Conservation (phyloP, 2,329 filamentous ascomycete genomes). For the Septoria petroselini region DNA sequence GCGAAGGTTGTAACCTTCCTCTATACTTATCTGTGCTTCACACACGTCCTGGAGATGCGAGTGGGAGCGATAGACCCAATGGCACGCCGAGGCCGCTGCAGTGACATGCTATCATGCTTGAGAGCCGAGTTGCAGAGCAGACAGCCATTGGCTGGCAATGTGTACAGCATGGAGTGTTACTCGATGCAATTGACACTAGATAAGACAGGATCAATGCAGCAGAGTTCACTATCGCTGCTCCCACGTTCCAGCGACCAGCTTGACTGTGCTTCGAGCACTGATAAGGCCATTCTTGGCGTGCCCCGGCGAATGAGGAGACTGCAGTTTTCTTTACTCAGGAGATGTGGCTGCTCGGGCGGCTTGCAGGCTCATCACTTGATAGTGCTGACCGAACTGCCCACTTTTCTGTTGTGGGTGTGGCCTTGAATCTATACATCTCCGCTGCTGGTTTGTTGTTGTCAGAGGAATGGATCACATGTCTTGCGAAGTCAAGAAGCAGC, state of each 20-base stretch:
- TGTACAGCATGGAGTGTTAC: constrained; percentile 2
- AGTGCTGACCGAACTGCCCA: background rate
- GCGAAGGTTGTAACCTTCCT: background rate
- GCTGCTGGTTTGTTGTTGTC: too few relatives aligned
- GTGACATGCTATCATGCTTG: background rate
- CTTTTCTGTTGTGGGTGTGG: too few relatives aligned
- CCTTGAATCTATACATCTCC: too few relatives aligned
- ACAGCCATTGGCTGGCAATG: background rate
- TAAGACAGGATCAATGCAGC: background rate
- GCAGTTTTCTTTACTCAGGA: background rate
- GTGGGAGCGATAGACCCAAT: background rate
- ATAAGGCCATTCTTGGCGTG: constrained; percentile 12
- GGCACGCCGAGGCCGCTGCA: background rate
- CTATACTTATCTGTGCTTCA: background rate
- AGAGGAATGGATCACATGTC: too few relatives aligned
- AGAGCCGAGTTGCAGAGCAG: background rate
- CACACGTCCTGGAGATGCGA: too few relatives aligned
- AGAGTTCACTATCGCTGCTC: constrained; percentile 7
- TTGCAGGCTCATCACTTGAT: background rate
- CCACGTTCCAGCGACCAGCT: constrained; percentile 3
- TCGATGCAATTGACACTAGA: constrained; percentile 14
- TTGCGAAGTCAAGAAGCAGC: background rate
- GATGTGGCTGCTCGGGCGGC: background rate
- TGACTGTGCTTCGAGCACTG: background rate
- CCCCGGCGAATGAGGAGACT: background rate